Evolutionary conservation across 805 yeast species (phyloP).

Genomic region (Candida pini): DNA sequence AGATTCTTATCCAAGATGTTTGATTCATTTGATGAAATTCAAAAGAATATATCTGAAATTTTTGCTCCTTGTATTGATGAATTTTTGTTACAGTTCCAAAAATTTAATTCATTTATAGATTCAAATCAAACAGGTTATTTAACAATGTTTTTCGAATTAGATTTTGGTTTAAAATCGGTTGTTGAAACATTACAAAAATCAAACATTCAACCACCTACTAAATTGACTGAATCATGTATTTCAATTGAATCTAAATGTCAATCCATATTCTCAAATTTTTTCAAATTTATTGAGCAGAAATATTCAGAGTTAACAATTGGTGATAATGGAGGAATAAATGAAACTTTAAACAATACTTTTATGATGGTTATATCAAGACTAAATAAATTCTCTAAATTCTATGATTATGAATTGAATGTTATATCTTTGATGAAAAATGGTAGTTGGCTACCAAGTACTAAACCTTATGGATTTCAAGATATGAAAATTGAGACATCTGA

Average conservation of each 20-base stretch:
- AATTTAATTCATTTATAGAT: conserved; percentile 35
- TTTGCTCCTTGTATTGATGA: conserved; percentile 38
- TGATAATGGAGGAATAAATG: conserved; percentile 46
- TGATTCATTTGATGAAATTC: conserved; percentile 32
- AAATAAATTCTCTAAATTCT: conserved; percentile 58
- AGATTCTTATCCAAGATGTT: conserved; percentile 18
- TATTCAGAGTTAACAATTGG: conserved; percentile 44
- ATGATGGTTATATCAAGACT: conserved; percentile 63
- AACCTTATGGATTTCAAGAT: conserved; percentile 63
- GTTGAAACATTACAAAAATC: conserved; percentile 10
- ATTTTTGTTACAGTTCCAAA: conserved; percentile 33
- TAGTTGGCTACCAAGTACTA: conserved; percentile 64
- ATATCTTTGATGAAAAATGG: conserved; percentile 53
- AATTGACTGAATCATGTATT: conserved; percentile 6
- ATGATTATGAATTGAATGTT: conserved; percentile 43
- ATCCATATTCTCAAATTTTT: conserved; percentile 48
- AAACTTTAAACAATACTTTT: conserved; percentile 34
- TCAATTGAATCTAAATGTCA: conserved; percentile 14
- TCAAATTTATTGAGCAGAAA: conserved; percentile 49
- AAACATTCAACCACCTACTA: conserved; percentile 12
- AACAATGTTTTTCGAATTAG: conserved; percentile 49
- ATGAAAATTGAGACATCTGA: conserved; percentile 41
- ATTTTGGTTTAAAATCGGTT: conserved; percentile 13
- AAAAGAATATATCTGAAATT: conserved; percentile 56
- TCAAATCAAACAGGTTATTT: conserved; percentile 42